Percentiles rank a stretch among this genome's conserved stretches.
phyloP scores from a whole-genome alignment of 2,329 filamentous ascomycete species.

The Albophoma yamanashiensis region DNA sequence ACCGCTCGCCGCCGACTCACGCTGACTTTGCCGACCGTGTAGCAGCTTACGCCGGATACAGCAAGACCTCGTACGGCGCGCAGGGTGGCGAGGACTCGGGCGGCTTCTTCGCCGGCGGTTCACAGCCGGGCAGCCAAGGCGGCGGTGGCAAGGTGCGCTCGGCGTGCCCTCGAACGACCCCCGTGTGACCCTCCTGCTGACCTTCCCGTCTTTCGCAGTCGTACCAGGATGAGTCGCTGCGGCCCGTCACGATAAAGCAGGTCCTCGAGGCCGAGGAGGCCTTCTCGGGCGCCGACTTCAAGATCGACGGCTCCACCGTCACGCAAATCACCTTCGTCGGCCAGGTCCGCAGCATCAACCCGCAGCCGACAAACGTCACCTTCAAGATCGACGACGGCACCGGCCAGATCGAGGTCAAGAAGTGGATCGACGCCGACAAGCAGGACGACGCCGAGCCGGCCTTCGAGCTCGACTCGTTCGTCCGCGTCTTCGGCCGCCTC shows the following conservation, averaged over 20 bases:
- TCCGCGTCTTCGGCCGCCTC: conserved; percentile 75
- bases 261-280: conserved; percentile 72
- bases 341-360: conserved; percentile 77
- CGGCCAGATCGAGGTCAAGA: conserved; percentile 80
- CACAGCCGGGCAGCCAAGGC: conserved; percentile 47
- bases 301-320: conserved; percentile 66
- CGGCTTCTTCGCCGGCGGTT: conserved; percentile 50
- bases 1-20: not conserved
- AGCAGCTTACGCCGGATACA: conserved; percentile 41
- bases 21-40: not conserved
- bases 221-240: conserved; percentile 74
- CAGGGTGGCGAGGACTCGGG: conserved; percentile 50
- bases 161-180: not conserved
- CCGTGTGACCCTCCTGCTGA: not conserved
- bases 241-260: conserved; percentile 93
- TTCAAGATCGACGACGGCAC: conserved; percentile 95
- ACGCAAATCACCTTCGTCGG: conserved; percentile 73
- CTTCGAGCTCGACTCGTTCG: conserved; percentile 65
- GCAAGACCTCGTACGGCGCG: conserved; percentile 36
- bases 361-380: conserved; percentile 83
- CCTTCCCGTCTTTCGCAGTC: conserved; percentile 22
- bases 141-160: conserved; percentile 32
- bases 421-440: conserved; percentile 64
- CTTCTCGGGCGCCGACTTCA: conserved; percentile 64
- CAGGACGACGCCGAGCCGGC: conserved; percentile 34